Base-by-base conservation (phyloP, 441 rosid genomes). In the Bocquillonia castaneifolia region DNA sequence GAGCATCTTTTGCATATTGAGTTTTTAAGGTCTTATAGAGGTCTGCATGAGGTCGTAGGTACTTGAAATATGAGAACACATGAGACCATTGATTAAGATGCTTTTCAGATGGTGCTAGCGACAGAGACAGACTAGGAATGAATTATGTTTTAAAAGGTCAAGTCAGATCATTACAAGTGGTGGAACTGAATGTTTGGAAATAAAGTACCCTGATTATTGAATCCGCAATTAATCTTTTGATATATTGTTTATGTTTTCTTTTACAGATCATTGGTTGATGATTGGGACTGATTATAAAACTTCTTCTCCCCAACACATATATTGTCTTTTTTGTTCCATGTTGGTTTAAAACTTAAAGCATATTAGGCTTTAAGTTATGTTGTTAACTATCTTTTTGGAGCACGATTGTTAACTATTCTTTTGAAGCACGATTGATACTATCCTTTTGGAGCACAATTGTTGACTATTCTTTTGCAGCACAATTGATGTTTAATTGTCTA, bases 131-230 rank as follows among this genome's bases (percentile, higher is more conserved):
- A 20, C 32, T 25, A n/a, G 50, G 50, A 39, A 10, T 37, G n/a
- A 39, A 39, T 4, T 23, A 18, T 36, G 12, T 59, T 8, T n/a
- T 18, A n/a, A n/a, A n/a, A n/a, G n/a, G n/a, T n/a, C n/a, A 37
- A 53, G 32, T 26, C 15, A 12, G 34, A 20, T 39, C 47, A 22
- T 37, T 39, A 39, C 31, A 14, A 59, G 20, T 22, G 64, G 34
- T 59, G 64, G 64, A 28, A 37, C 37, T 23, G n/a, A n/a, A n/a
- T n/a, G n/a, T 59, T 59, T n/a, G 17, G 31, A 56, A 56, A 56
- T 56, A 20, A 28, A 36, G 37, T 59, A 3, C 48, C 29, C 32
- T 13, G n/a, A n/a, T n/a, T n/a, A n/a, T n/a, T n/a, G n/a, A n/a
- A n/a, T n/a, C n/a, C n/a, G n/a, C n/a, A n/a, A n/a, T n/a, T n/a